Percentiles rank a stretch among this genome's conserved stretches.
phyloP scores from a whole-genome alignment of 2,329 filamentous ascomycete genomes.

The Teratosphaeria nubilosa region DNA sequence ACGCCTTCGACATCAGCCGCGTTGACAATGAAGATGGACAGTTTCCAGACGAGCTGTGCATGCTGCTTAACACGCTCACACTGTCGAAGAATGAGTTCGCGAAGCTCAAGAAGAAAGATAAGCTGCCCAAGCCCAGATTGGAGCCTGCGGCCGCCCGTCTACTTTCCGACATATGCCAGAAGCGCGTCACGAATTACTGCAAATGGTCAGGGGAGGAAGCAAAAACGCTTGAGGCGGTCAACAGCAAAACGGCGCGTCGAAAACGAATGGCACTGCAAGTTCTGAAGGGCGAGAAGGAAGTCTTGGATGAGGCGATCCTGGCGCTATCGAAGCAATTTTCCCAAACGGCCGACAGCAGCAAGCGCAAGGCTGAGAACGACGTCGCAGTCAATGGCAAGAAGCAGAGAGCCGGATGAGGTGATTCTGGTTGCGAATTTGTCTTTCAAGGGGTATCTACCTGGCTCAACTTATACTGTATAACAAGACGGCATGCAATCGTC shows the following conservation, averaged over 20 bases:
- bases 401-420: background rate
- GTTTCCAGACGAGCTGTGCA: slow-evolving; percentile 32
- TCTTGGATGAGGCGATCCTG: slow-evolving; percentile 45
- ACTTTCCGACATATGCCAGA: slow-evolving; percentile 30
- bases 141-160: slow-evolving; percentile 28
- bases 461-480: background rate
- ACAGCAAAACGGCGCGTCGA: background rate
- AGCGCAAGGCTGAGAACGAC: slow-evolving; percentile 2
- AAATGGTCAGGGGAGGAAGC: background rate
- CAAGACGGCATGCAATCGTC: background rate
- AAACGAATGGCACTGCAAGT: slow-evolving; percentile 53
- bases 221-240: background rate
- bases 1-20: slow-evolving; percentile 53
- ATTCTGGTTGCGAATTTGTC: background rate
- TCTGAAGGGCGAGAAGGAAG: slow-evolving; percentile 60
- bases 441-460: background rate
- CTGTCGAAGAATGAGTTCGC: slow-evolving; percentile 32
- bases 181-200: slow-evolving; percentile 39
- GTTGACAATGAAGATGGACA: slow-evolving; percentile 25
- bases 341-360: background rate
- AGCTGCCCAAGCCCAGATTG: slow-evolving; percentile 32
- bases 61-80: slow-evolving; percentile 37
- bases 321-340: slow-evolving; percentile 4
- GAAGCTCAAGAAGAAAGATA: slow-evolving; percentile 31
- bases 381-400: background rate